Evolutionary conservation across 2,329 filamentous ascomycete genomes (phyloP).

Genomic region (Microsporum canis): DNA sequence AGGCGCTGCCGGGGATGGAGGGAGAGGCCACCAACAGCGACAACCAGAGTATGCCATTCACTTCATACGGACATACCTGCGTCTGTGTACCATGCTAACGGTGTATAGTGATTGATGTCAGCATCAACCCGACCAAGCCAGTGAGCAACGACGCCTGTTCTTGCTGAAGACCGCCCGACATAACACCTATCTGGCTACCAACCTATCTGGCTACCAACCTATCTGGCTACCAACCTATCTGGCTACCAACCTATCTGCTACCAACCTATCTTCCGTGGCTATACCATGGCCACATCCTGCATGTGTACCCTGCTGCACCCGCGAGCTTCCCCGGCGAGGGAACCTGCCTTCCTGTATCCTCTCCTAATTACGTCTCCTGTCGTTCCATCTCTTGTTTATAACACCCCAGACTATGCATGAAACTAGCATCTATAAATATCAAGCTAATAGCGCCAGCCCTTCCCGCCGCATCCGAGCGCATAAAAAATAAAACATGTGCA

Average conservation of each 20-base stretch:
- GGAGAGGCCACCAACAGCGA: conserved; percentile 69
- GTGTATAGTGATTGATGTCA: conserved; percentile 77
- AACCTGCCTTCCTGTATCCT: background rate
- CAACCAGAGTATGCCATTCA: conserved; percentile 58
- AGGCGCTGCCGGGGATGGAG: conserved; percentile 96
- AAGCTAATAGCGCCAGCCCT: background rate
- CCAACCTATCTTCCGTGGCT: too few relatives aligned
- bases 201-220: background rate
- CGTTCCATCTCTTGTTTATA: background rate
- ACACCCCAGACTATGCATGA: background rate
- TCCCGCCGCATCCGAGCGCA: background rate
- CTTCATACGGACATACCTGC: background rate
- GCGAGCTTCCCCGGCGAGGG: background rate
- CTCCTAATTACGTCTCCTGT: background rate
- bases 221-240: background rate
- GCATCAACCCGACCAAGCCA: conserved; percentile 60
- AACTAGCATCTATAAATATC: too few relatives aligned
- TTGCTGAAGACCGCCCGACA: conserved; percentile 38
- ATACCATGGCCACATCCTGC: too few relatives aligned
- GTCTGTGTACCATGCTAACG: background rate
- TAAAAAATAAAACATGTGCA: background rate
- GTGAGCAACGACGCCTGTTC: conserved; percentile 62
- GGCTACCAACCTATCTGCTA: background rate
- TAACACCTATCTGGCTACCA: background rate
- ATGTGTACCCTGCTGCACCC: background rate